phyloP scores from a whole-genome alignment of 1,139 yeast species.

The Groenewaldozyma auringiensis region DNA sequence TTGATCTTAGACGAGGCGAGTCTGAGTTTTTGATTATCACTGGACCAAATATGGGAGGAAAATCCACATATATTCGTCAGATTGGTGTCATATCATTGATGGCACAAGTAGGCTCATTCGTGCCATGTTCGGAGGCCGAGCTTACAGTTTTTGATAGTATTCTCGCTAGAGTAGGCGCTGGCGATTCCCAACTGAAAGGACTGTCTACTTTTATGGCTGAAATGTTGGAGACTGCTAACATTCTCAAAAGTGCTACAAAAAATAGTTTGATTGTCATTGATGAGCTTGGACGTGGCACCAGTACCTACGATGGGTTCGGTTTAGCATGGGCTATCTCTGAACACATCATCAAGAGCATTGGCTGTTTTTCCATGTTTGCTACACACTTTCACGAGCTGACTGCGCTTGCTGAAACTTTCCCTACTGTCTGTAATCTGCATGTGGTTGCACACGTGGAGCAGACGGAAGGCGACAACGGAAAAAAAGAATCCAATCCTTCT shows the following conservation, averaged over 20 bases:
- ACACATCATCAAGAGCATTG: conserved; percentile 59
- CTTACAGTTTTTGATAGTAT: conserved; percentile 83
- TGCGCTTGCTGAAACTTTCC: conserved; percentile 54
- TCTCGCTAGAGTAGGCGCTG: conserved; percentile 96
- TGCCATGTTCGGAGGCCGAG: conserved; percentile 71
- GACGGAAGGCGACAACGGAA: conserved; percentile 21
- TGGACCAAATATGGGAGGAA: conserved; percentile 99
- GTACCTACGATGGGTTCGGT: conserved; percentile 97
- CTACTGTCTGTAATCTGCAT: conserved; percentile 68
- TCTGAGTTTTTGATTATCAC: conserved; percentile 78
- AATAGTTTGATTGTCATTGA: conserved; percentile 87
- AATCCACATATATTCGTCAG: conserved; percentile 89
- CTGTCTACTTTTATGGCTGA: conserved; percentile 97
- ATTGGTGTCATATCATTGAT: conserved; percentile 80
- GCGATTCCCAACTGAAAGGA: conserved; percentile 94
- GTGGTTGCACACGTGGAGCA: conserved; percentile 75
- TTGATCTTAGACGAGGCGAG: conserved; percentile 41
- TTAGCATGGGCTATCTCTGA: conserved; percentile 95
- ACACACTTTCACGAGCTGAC: conserved; percentile 97
- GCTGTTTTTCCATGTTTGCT: conserved; percentile 83
- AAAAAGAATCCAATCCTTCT: conserved; percentile 31
- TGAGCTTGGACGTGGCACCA: conserved; percentile 93
- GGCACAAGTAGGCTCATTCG: conserved; percentile 90
- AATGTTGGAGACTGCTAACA: conserved; percentile 92
- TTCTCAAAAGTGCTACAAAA: conserved; percentile 73